A percentile compares a stretch with the other conserved stretches of the same genome.
Evolutionary conservation across 352 stramenopile genomes (phyloP).

Genomic region (Globisporangium takayamanum): DNA sequence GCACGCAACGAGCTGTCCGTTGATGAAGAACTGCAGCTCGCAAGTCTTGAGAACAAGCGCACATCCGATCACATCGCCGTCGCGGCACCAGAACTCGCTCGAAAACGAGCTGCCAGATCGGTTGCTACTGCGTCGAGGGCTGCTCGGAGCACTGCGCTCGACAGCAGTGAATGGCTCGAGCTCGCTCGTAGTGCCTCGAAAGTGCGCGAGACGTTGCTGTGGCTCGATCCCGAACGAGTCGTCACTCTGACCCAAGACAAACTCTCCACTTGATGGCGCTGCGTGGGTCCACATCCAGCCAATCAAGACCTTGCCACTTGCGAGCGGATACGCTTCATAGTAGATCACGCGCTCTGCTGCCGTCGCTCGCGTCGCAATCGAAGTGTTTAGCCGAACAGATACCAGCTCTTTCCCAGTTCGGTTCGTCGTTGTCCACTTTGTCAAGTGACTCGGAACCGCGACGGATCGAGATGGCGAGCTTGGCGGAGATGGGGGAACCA

Average conservation of each 20-base stretch:
- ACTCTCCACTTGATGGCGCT: conserved; percentile 6
- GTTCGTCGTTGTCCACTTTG: conserved; percentile 55
- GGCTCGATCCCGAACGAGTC: conserved; percentile 43
- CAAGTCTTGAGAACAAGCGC: conserved; percentile 21
- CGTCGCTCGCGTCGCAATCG: conserved; percentile 6
- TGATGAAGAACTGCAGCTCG: conserved; percentile 56
- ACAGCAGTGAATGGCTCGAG: conserved; percentile 16
- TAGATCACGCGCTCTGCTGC: conserved; percentile 24
- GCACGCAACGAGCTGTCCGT: conserved; percentile 32
- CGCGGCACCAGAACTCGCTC: conserved; percentile 39
- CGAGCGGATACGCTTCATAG: conserved; percentile 47
- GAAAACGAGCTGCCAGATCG: conserved; percentile 15
- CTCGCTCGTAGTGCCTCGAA: conserved; percentile 16
- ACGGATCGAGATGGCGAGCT: conserved; percentile 25
- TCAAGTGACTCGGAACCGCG: conserved; percentile 27
- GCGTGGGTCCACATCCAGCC: conserved; percentile 34
- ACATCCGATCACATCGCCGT: conserved; percentile 56
- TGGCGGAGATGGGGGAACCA: conserved; percentile 27
- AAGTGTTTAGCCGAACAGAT: conserved; percentile 29
- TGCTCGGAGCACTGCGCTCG: conserved; percentile 20
- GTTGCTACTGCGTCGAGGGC: conserved; percentile 28
- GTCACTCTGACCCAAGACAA: conserved; percentile 33
- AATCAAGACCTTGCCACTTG: conserved; percentile 42
- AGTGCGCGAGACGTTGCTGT: conserved; percentile 25
- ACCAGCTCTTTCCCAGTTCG: conserved; percentile 34